Percentiles rank a stretch among this genome's conserved stretches.
Conservation (phyloP, 2,329 filamentous ascomycete genomes). For the Aspergillus pseudoterreus region DNA sequence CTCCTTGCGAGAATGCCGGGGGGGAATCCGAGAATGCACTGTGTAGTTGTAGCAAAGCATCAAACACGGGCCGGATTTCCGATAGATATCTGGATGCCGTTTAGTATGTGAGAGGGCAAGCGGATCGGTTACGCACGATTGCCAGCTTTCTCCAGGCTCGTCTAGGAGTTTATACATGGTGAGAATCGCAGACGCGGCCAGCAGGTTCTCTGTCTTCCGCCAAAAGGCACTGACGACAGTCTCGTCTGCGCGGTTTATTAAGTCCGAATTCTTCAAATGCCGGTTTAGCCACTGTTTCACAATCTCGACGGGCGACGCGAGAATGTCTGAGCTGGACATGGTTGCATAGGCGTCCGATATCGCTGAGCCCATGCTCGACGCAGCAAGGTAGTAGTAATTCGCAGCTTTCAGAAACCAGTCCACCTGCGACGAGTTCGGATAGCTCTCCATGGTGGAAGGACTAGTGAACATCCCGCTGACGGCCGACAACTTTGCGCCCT, state of each 20-base stretch:
- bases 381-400: slow-evolving; percentile 58
- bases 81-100: slow-evolving; percentile 49
- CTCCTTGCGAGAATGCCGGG: slow-evolving; percentile 45
- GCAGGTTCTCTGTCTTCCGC: slow-evolving; percentile 54
- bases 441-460: slow-evolving; percentile 51
- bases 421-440: slow-evolving; percentile 43
- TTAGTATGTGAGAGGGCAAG: slow-evolving; percentile 3
- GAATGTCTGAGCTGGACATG: slow-evolving; percentile 27
- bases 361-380: slow-evolving; percentile 46
- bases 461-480: slow-evolving; percentile 25
- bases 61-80: slow-evolving; percentile 57
- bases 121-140: slow-evolving; percentile 31
- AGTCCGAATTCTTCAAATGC: slow-evolving; percentile 9
- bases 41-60: slow-evolving; percentile 36
- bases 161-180: slow-evolving; percentile 63
- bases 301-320: slow-evolving; percentile 29
- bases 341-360: slow-evolving; percentile 29
- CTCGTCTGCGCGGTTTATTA: slow-evolving; percentile 4
- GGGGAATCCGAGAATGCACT: slow-evolving; percentile 6
- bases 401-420: slow-evolving; percentile 60
- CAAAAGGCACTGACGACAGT: slow-evolving; percentile 21
- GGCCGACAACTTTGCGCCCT: slow-evolving; percentile 21
- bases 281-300: slow-evolving; percentile 22
- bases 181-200: slow-evolving; percentile 59
- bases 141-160: slow-evolving; percentile 57